Evolutionary conservation across 169 alveolate species (phyloP), one percentile per base, ranked within the genome.

Genomic region (Cryptosporidium meleagridis): DNA sequence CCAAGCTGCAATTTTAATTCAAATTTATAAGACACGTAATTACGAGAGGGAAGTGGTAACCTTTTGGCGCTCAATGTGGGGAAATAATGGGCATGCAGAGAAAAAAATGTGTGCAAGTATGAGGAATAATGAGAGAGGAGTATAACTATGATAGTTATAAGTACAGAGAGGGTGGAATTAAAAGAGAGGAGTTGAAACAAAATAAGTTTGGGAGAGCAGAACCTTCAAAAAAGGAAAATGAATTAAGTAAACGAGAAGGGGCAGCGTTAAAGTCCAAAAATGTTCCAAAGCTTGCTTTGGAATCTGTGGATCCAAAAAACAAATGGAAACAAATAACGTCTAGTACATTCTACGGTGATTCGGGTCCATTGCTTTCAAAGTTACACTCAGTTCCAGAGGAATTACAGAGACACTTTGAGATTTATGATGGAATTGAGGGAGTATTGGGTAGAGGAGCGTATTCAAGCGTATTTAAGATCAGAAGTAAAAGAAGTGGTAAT

Each of bases 381-480:
- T n/a, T 80, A 26, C 53, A 80, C 18, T 31, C 89, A 9, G 89
- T 80, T 61, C 89, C 89, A n/a, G 89, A 80, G 10, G 89, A 80
- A 37, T 48, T 80, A 1, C 48, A 37, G 44, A 80, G 75, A 39
- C 62, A 61, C 44, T 80, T 62, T 65, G 89, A 80, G 70, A 80
- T 80, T 44, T 80, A 80, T 31, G 75, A 80, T 44, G 89, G 89
- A 26, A 65, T 44, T 44, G 75, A 65, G 12, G 89, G 89, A 12
- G 89, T 80, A 10, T 80, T 80, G 21, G 89, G 89, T 2, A 59
- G 89, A 39, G 89, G 89, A 39, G 89, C 89, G 10, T 80, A 80
- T 45, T 80, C 89, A 14, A 80, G 89, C 44, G 89, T 80, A 35
- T 80, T 80, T 65, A 80, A 80, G 65, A 67, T 80, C 5, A 61